A percentile compares a stretch with the other conserved stretches of the same genome.
Conservation (phyloP, 148 eudicot genomes). For the Rheum nobile region DNA sequence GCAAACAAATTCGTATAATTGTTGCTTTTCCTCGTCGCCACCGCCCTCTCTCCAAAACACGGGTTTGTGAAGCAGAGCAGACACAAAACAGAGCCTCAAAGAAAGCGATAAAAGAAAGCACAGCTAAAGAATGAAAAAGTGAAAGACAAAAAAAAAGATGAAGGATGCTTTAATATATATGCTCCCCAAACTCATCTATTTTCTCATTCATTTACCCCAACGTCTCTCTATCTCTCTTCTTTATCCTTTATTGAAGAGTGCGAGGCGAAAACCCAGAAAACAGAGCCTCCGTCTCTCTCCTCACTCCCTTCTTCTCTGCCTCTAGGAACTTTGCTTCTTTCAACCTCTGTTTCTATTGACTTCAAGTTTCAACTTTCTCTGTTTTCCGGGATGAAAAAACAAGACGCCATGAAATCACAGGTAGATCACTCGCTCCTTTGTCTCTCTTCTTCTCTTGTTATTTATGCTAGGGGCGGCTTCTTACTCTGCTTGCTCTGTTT, state of each 20-base stretch:
- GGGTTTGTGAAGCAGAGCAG: neutral
- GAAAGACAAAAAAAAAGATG: neutral
- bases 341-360: neutral
- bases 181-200: neutral
- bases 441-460: neutral
- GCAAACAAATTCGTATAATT: too few species aligned
- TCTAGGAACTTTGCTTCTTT: too few species aligned
- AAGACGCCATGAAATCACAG: neutral
- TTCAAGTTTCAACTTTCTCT: neutral
- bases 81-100: neutral
- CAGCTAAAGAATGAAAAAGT: neutral
- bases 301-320: neutral
- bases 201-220: neutral
- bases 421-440: neutral
- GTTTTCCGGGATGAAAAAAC: neutral
- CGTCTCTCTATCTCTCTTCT: neutral
- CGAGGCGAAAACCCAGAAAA: neutral
- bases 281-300: neutral
- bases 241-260: neutral
- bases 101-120: neutral
- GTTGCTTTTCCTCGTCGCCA: neutral
- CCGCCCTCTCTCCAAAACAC: neutral
- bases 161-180: neutral
- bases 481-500: neutral
- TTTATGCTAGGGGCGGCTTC: neutral